A percentile compares a stretch with the other conserved stretches of the same genome.
phyloP scores from a whole-genome alignment of 169 alveolate species.

The Eimeria maxima region DNA sequence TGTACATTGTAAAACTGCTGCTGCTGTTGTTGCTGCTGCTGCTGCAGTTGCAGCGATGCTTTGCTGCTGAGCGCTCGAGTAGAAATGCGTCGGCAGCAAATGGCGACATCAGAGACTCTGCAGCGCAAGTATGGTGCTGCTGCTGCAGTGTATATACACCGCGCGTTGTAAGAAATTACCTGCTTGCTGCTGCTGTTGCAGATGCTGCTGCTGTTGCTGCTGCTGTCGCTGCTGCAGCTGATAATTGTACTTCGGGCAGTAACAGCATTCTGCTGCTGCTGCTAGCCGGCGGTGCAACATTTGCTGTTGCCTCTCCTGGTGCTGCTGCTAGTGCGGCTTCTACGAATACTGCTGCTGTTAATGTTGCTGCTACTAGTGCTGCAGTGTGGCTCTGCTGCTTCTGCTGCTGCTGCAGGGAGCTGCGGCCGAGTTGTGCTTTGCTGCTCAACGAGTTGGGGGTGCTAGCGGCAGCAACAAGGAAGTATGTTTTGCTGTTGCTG shows the following conservation, averaged over 20 bases:
- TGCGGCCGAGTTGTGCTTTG: conserved; percentile 27
- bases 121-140: neutral
- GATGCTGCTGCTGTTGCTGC: neutral
- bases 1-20: neutral
- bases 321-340: neutral
- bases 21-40: conserved; percentile 21
- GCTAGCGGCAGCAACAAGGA: conserved; percentile 7
- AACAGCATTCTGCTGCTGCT: too few species aligned
- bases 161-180: neutral
- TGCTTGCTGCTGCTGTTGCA: neutral
- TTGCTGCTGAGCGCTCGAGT: conserved; percentile 9
- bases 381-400: neutral
- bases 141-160: conserved; percentile 21
- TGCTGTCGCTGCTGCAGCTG: too few species aligned
- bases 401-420: conserved; percentile 66
- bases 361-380: conserved; percentile 7
- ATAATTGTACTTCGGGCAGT: too few species aligned
- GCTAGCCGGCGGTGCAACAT: too few species aligned
- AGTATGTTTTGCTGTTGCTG: neutral
- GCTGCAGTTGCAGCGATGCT: conserved; percentile 28
- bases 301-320: neutral
- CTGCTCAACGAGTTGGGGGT: conserved; percentile 39
- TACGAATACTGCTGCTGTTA: neutral
- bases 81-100: neutral
- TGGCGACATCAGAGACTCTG: neutral